Conservation (phyloP, 2,329 filamentous ascomycete genomes). For the Aspergillus cejpii region DNA sequence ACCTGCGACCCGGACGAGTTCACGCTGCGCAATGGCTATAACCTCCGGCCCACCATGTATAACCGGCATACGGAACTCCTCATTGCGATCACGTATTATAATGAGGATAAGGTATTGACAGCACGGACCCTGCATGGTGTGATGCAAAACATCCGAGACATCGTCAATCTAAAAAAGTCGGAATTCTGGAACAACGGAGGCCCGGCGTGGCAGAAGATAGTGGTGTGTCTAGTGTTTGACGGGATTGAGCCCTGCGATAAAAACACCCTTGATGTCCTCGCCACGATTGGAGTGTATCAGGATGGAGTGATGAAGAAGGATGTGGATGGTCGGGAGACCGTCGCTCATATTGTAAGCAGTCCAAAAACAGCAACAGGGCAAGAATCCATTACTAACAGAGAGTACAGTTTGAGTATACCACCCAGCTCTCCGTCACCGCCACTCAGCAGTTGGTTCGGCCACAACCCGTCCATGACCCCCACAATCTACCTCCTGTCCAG, state of each 20-base stretch:
- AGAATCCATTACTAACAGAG: constrained; percentile 13
- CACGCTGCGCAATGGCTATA: constrained; percentile 97
- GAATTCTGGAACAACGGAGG: constrained; percentile 99
- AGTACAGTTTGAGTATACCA: constrained; percentile 82
- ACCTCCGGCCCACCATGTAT: constrained; percentile 95
- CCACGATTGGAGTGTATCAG: constrained; percentile 92
- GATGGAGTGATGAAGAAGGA: constrained; percentile 98
- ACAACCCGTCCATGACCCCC: constrained; percentile 71
- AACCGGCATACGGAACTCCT: constrained; percentile 95
- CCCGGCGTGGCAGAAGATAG: constrained; percentile 98
- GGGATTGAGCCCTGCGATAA: constrained; percentile 98
- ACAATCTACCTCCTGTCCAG: constrained; percentile 88
- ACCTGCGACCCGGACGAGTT: constrained; percentile 98
- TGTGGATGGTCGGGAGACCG: constrained; percentile 92
- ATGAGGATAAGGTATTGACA: constrained; percentile 93
- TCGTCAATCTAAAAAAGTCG: constrained; percentile 97
- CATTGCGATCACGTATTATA: constrained; percentile 98
- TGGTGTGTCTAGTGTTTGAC: constrained; percentile 93
- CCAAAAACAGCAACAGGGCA: background rate
- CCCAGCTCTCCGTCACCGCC: constrained; percentile 92
- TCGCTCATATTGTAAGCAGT: constrained; percentile 68
- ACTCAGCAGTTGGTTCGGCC: constrained; percentile 95
- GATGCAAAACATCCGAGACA: constrained; percentile 98
- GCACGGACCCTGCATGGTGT: constrained; percentile 89
- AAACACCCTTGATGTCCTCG: constrained; percentile 83